Base-by-base conservation (phyloP, 768 basidiomycete species). In the Macrocybe gigantea region DNA sequence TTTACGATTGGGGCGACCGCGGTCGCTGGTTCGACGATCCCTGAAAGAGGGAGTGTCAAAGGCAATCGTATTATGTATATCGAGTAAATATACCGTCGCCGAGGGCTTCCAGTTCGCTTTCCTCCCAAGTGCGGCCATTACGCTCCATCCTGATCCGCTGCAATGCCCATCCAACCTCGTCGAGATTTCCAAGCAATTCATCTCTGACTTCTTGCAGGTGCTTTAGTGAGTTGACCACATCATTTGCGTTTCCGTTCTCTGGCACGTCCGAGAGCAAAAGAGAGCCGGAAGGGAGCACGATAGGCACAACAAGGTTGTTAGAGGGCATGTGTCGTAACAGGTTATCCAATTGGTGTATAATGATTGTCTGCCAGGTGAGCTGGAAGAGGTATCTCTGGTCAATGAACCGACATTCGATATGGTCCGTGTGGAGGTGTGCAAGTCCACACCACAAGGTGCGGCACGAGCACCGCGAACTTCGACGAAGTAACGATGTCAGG, bases 81-180 rank as follows among this genome's bases (percentile, higher is more conserved):
- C 3, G 10, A 41, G 22, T 34, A 38, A 22, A 49, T 32, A 53
- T 37, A 87, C 87, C 85, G 59, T 85, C 77, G 33, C 76, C 79
- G 6, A 91, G 71, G 33, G 66, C 66, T 49, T 78, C 74, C 4
- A 92, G 71, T 52, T 88, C 87, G 2, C 76, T 71, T 53, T 88
- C 83, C 54, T 83, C 82, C 87, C 89, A 88, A 47, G 69, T 60
- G 15, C 80, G 70, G 42, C 86, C 87, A 41, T 63, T 64, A 14
- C 65, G 70, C 59, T 89, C 81, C 36, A 62, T 68, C 41, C 83
- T 73, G 39, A 88, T 73, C 45, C 61, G 68, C 62, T 88, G 88
- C 50, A 92, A 61, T 14, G 78, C 83, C 88, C 88, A 92, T 5
- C 75, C 78, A 45, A 61, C 64, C 31, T 81, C 75, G 38, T 75